These are phyloP conservation scores for Aspergillus caelatus DNA, from an alignment of 2,329 filamentous ascomycete species.

Conservation along the genomic window DNA sequence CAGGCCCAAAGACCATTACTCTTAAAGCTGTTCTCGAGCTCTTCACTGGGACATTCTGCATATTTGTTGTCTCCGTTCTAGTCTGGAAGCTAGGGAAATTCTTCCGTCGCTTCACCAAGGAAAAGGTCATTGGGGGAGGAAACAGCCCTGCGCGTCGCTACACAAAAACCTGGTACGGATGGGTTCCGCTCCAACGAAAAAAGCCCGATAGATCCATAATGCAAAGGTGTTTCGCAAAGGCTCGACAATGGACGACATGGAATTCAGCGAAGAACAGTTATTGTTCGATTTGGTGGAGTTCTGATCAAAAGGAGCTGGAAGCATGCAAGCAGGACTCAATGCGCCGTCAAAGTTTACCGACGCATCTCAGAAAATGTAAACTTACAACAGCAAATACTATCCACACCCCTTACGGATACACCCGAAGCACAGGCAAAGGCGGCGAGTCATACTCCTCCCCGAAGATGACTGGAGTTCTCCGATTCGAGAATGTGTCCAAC, in stretches of 20 bases:
- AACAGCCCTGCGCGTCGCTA: constrained; percentile 37
- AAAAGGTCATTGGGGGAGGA: constrained; percentile 35
- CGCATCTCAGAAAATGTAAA: constrained; percentile 31
- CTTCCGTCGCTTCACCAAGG: constrained; percentile 38
- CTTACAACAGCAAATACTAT: constrained; percentile 27
- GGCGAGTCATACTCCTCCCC: not conserved
- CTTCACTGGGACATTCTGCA: constrained; percentile 39
- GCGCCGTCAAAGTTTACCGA: constrained; percentile 27
- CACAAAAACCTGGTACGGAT: constrained; percentile 47
- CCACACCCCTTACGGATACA: constrained; percentile 26
- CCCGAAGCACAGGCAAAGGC: constrained; percentile 1
- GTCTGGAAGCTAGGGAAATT: constrained; percentile 44
- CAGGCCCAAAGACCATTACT: constrained; percentile 31
- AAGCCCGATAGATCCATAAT: constrained; percentile 31
- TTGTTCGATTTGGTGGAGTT: constrained; percentile 47
- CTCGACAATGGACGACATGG: constrained; percentile 36
- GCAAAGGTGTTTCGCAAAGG: constrained; percentile 19
- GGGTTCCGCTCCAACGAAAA: constrained; percentile 38
- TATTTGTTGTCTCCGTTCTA: constrained; percentile 41
- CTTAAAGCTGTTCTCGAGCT: constrained; percentile 35
- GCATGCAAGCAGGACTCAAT: constrained; percentile 22
- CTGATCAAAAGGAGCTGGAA: constrained; percentile 28
- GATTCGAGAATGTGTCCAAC: no score
- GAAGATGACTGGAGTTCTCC: constrained; percentile 14
- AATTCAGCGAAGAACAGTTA: constrained; percentile 39